A percentile compares a stretch with the other conserved stretches of the same genome.
Evolutionary conservation across 192 early-diverging fungal genomes (phyloP).

Genomic region (Podila verticillata): DNA sequence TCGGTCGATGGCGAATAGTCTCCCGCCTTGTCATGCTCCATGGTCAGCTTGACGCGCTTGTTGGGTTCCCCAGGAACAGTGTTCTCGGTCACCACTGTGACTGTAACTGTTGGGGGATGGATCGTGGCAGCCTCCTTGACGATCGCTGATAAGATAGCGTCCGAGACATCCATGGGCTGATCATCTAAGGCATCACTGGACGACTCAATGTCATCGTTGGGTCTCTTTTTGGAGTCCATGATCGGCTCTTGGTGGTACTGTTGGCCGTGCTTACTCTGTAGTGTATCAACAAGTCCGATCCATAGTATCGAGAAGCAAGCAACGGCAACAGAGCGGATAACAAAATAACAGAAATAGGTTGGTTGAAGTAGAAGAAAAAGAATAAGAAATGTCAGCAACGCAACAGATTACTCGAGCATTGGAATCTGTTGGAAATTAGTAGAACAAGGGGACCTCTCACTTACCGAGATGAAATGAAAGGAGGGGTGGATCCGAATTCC

Average conservation of each 20-base stretch:
- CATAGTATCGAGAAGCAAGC: neutral
- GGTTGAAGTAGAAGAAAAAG: no score
- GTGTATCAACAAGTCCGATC: neutral
- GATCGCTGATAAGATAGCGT: neutral
- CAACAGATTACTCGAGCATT: no score
- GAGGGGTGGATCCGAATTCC: no score
- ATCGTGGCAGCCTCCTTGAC: neutral
- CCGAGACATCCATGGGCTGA: neutral
- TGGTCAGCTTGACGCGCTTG: conserved; percentile 34
- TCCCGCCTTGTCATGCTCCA: conserved; percentile 10
- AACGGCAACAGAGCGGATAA: no score
- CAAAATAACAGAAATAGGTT: no score
- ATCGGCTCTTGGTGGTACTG: neutral
- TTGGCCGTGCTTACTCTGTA: no score
- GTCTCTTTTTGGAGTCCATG: conserved; percentile 51
- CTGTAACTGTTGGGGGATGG: neutral
- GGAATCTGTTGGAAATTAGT: no score
- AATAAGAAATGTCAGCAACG: no score
- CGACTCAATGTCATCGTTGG: conserved; percentile 17
- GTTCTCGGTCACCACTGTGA: neutral
- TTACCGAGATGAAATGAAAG: no score
- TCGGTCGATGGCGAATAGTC: conserved; percentile 31
- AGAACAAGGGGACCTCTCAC: no score
- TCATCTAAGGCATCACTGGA: no score
- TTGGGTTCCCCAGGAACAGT: conserved; percentile 12